Evolutionary conservation across 1,139 yeast genomes (phyloP), one percentile per base, ranked within the genome.

Genomic region (Sugiyamaella grinbergsii): DNA sequence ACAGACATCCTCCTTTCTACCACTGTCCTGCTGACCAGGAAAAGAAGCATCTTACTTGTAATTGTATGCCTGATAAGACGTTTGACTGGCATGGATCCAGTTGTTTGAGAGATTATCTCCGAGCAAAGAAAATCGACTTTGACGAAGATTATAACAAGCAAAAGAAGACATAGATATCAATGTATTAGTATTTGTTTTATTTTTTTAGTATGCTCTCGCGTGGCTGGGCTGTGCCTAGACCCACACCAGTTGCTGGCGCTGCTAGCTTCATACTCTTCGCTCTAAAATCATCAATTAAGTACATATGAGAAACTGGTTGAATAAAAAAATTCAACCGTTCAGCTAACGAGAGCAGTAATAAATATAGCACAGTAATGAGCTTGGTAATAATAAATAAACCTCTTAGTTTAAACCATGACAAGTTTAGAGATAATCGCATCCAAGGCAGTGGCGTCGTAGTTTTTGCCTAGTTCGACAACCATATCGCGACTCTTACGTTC

Each of bases 1-100:
- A 85, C 69, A 81, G 72, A 69, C 94, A 86, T 64, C 83, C 80
- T 56, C 89, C 88, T 15, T 83, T 85, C 75, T 73, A 77, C 56
- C 83, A 86, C 66, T 87, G 95, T 73, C 95, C 94, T 1, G 76
- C 59, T 4, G 36, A 49, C 37, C 62, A 60, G 41, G 41, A 28
- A 10, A 48, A 46, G 16, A 54, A 55, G 52, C 51, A 52, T 10
- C 54, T 61, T 37, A 47, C 48, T 26, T 64, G 67, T 51, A 47
- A 54, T 6, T 61, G 64, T 40, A 4, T 53, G 38, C 58, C 61
- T 4, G 33, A 32, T 5, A 47, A 53, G 29, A 45, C 60, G 4
- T 62, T 62, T 51, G 65, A 62, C 51, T 58, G 59, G 58, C 63
- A 61, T 40, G 53, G 45, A 29, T 54, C 60, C 7, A 60, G 64